A percentile compares a stretch with the other conserved stretches of the same genome.
Conservation (phyloP, 441 rosid genomes). For the Euphorbia schlechtendalii region DNA sequence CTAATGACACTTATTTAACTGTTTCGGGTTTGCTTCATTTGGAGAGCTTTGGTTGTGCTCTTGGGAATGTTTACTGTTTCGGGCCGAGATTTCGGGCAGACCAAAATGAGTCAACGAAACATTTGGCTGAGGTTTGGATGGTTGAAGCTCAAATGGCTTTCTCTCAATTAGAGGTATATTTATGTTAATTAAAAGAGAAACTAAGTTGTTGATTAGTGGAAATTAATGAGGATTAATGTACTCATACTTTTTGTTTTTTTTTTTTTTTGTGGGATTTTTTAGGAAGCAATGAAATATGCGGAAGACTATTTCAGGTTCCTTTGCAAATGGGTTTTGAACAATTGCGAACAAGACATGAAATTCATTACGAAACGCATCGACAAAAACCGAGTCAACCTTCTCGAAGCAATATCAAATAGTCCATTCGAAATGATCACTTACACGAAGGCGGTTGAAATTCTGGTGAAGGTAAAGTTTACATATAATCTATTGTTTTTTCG, state of each 20-base stretch:
- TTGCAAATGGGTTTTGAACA: conserved; percentile 62
- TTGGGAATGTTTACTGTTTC: conserved; percentile 81
- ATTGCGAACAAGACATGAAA: conserved; percentile 56
- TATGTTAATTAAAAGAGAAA: too few relatives aligned
- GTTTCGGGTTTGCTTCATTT: conserved; percentile 77
- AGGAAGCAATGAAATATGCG: conserved; percentile 83
- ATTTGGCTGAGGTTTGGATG: conserved; percentile 73
- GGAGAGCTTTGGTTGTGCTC: conserved; percentile 81
- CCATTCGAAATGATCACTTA: conserved; percentile 50
- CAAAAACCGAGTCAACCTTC: conserved; percentile 38
- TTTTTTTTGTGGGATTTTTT: conserved; percentile 18
- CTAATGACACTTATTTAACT: conserved; percentile 47
- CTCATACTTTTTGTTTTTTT: background rate
- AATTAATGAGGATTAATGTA: background rate
- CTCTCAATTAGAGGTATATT: conserved; percentile 62
- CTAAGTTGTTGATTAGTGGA: background rate
- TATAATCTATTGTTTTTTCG: too few relatives aligned
- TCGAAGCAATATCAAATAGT: conserved; percentile 37
- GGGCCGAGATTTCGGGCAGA: conserved; percentile 76
- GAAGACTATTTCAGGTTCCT: conserved; percentile 63
- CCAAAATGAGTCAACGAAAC: conserved; percentile 37
- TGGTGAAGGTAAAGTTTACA: conserved; percentile 40
- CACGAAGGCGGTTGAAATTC: conserved; percentile 44
- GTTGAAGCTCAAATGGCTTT: conserved; percentile 80
- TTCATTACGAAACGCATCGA: conserved; percentile 58